Evolutionary conservation across 1,139 yeast species (phyloP).

Genomic region (Hemisphaericaspora lyxosophila): DNA sequence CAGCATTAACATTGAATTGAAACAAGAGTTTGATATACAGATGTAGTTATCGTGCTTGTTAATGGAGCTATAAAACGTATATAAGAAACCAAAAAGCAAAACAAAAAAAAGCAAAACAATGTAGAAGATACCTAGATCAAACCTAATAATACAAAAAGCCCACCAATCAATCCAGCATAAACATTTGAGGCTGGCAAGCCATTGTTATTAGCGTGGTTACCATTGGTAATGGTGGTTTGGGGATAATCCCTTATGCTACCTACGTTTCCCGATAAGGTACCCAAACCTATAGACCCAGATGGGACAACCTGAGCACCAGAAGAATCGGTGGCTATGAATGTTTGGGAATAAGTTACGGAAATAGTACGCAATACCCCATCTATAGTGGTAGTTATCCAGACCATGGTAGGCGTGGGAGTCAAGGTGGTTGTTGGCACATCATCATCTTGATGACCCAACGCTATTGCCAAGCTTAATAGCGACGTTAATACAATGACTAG

Average conservation of each 20-base stretch:
- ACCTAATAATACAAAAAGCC: constrained; percentile 4
- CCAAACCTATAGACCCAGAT: constrained; percentile 39
- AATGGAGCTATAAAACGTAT: too few species aligned
- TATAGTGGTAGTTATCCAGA: constrained; percentile 39
- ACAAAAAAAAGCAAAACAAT: neutral
- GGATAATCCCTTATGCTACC: constrained; percentile 37
- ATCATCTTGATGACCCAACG: constrained; percentile 26
- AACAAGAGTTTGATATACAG: too few species aligned
- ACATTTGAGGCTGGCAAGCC: constrained; percentile 1
- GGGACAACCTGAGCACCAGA: constrained; percentile 19
- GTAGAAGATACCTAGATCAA: neutral
- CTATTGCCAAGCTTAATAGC: constrained; percentile 12
- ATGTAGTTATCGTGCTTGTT: too few species aligned
- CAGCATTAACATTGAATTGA: constrained; percentile 1
- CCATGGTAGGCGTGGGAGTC: constrained; percentile 21
- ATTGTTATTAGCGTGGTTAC: constrained; percentile 3
- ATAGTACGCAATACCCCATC: constrained; percentile 31
- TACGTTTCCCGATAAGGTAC: constrained; percentile 31
- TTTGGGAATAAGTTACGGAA: constrained; percentile 31
- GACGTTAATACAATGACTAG: neutral
- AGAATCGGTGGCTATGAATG: constrained; percentile 28
- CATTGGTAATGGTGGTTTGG: constrained; percentile 24
- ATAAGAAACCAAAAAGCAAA: too few species aligned
- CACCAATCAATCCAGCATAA: constrained; percentile 2
- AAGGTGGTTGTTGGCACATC: constrained; percentile 18